Percentiles rank a stretch among this genome's conserved stretches.
These are phyloP conservation scores for Neurospora sp. DNA, from an alignment of 495 filamentous ascomycete genomes.

Conservation along the genomic window DNA sequence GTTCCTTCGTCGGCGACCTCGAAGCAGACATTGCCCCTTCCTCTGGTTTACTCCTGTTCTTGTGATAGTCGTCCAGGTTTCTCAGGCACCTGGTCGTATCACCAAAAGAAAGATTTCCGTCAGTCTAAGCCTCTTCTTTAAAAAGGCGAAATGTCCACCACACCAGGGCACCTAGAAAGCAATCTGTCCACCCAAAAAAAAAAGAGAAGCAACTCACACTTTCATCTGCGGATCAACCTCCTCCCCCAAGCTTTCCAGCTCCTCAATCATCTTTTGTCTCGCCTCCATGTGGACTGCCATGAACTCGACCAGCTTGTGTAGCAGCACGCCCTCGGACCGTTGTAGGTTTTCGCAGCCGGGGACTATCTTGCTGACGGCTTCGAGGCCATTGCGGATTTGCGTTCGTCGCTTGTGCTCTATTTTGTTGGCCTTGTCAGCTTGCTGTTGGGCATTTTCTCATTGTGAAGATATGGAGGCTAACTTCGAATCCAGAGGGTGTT, in stretches of 20 bases:
- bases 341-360: conserved; percentile 77
- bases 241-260: conserved; percentile 15
- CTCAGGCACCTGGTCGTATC: not conserved
- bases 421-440: not conserved
- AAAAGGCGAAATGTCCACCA: too few species aligned
- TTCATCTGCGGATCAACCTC: conserved; percentile 11
- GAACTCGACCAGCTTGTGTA: conserved; percentile 65
- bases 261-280: conserved; percentile 45
- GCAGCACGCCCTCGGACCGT: conserved; percentile 73
- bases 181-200: not conserved
- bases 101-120: not conserved
- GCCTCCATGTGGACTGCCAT: conserved; percentile 56
- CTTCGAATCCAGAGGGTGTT: not conserved
- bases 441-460: not conserved
- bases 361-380: conserved; percentile 70
- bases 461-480: not conserved
- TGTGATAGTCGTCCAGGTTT: not conserved
- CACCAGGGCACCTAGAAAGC: not conserved
- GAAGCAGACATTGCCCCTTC: not conserved
- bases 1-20: not conserved
- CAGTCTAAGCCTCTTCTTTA: not conserved
- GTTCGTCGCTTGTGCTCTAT: conserved; percentile 79
- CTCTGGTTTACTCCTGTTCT: not conserved
- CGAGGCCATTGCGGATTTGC: conserved; percentile 80
- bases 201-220: conserved; percentile 6